Conservation (phyloP, 2,329 filamentous ascomycete species). For the Pseudopithomyces maydicus region DNA sequence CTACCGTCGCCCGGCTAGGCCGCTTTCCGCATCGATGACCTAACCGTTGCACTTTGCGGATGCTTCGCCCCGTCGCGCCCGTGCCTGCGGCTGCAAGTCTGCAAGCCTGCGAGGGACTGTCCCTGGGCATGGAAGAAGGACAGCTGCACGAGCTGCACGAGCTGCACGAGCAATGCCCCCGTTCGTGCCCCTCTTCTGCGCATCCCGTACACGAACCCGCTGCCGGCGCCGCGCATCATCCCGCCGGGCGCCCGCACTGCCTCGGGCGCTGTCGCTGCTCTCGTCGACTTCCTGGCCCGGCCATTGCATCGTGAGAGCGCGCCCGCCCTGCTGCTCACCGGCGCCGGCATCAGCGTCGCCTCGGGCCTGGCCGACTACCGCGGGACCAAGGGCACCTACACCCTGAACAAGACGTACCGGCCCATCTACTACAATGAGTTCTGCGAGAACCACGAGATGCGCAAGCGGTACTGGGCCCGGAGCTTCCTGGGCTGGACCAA, state of each 20-base stretch:
- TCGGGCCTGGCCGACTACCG: conserved; percentile 93
- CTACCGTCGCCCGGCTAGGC: neutral
- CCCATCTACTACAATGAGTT: conserved; percentile 97
- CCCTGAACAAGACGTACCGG: conserved; percentile 84
- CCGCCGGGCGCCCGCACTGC: conserved; percentile 73
- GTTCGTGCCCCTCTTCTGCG: conserved; percentile 67
- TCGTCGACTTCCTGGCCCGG: conserved; percentile 74
- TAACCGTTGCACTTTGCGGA: neutral
- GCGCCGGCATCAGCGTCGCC: conserved; percentile 90
- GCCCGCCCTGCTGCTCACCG: conserved; percentile 69
- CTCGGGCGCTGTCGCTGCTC: conserved; percentile 74
- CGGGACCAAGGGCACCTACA: conserved; percentile 87
- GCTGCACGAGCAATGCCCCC: conserved; percentile 12
- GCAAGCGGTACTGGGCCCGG: conserved; percentile 94
- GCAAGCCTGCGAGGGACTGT: neutral
- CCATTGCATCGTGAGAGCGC: neutral
- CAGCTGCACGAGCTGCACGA: conserved; percentile 1
- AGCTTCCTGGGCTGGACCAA: conserved; percentile 93
- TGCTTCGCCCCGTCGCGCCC: neutral
- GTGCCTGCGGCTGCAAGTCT: too few species aligned
- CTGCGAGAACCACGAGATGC: conserved; percentile 75
- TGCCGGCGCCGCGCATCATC: conserved; percentile 75
- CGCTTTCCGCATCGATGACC: conserved; percentile 1
- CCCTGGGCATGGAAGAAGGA: neutral
- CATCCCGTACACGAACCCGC: conserved; percentile 86